phyloP scores from a whole-genome alignment of 495 filamentous ascomycete genomes.

The Penicillium robsamsonii region DNA sequence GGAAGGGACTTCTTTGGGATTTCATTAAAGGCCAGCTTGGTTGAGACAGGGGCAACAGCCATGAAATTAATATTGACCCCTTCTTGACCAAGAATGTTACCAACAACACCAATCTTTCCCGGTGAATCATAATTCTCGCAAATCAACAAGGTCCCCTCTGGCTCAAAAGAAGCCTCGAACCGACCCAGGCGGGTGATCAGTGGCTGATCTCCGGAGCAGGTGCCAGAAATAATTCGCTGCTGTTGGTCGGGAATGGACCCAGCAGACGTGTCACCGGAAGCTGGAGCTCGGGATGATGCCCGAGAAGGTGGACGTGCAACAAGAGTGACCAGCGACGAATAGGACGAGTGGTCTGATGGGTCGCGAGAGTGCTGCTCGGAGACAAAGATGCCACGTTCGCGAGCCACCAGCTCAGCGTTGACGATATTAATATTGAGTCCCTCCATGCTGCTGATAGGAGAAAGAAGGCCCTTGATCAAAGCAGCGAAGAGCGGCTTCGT shows the following conservation, averaged over 20 bases:
- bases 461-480: conserved; percentile 64
- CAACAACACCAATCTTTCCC: conserved; percentile 72
- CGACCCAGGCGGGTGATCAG: conserved; percentile 64
- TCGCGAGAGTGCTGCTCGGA: conserved; percentile 61
- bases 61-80: conserved; percentile 71
- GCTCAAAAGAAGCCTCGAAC: conserved; percentile 62
- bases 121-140: conserved; percentile 70
- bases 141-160: conserved; percentile 62
- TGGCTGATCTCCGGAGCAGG: conserved; percentile 54
- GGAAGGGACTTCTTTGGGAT: conserved; percentile 9
- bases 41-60: conserved; percentile 57
- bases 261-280: conserved; percentile 1
- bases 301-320: conserved; percentile 38
- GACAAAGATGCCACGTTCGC: conserved; percentile 66
- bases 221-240: conserved; percentile 63
- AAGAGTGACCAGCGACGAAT: conserved; percentile 62
- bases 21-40: conserved; percentile 15
- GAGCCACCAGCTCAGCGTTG: conserved; percentile 65
- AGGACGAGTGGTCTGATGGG: conserved; percentile 44
- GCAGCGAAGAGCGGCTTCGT: conserved; percentile 70
- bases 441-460: conserved; percentile 54
- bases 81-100: conserved; percentile 57
- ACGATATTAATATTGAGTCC: conserved; percentile 71
- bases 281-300: conserved; percentile 21
- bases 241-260: conserved; percentile 12